phyloP scores from a whole-genome alignment of 768 basidiomycete genomes.

The Leccinum disarticulatum region DNA sequence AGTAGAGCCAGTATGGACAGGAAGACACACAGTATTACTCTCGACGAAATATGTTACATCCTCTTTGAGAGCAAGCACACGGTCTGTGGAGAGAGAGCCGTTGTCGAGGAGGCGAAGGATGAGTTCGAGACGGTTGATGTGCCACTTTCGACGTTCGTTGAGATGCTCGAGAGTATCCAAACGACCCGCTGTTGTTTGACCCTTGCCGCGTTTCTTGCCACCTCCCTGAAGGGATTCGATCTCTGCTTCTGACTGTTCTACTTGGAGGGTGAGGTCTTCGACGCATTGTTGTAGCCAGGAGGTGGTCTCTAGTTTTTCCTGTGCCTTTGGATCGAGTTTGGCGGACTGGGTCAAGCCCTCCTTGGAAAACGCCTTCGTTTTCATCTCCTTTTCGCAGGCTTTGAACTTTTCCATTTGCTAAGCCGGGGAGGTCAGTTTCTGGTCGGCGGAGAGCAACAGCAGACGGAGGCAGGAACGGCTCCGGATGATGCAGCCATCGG shows the following conservation, averaged over 20 bases:
- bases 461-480: conserved; percentile 7
- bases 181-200: conserved; percentile 63
- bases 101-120: conserved; percentile 93
- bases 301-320: conserved; percentile 90
- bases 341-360: conserved; percentile 94
- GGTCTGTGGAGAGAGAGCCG: conserved; percentile 81
- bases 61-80: conserved; percentile 81
- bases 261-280: conserved; percentile 89
- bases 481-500: conserved; percentile 4
- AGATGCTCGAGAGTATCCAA: conserved; percentile 81
- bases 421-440: conserved; percentile 9
- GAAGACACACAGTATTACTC: conserved; percentile 79
- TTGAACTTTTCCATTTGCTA: conserved; percentile 99
- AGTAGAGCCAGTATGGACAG: conserved; percentile 4
- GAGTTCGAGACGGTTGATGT: conserved; percentile 88
- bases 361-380: conserved; percentile 99
- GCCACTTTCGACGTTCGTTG: conserved; percentile 96
- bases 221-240: conserved; percentile 79
- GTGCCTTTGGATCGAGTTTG: conserved; percentile 94
- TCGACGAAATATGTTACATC: conserved; percentile 97
- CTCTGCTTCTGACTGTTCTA: conserved; percentile 94
- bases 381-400: conserved; percentile 99
- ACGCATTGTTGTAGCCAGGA: conserved; percentile 87
- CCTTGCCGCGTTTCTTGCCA: conserved; percentile 85
- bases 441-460: conserved; percentile 10